A percentile compares a stretch with the other conserved stretches of the same genome.
Evolutionary conservation across 2,329 filamentous ascomycete species (phyloP).

Genomic region (Epichloe bromicola): DNA sequence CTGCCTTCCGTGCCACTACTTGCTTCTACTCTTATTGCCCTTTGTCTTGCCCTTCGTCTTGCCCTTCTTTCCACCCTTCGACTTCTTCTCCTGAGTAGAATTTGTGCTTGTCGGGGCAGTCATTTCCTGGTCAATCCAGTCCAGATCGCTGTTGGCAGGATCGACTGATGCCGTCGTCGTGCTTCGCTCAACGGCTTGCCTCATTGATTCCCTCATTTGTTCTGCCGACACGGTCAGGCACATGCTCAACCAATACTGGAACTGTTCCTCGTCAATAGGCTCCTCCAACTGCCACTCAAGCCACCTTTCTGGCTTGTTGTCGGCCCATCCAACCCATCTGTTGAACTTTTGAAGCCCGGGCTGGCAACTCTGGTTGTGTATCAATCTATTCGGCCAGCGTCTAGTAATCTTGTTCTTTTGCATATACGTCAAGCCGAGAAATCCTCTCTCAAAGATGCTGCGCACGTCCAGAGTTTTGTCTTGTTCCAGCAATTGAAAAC

Average conservation of each 20-base stretch:
- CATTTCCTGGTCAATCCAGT: neutral
- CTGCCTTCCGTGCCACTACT: neutral
- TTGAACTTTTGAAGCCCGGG: constrained; percentile 10
- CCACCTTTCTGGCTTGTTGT: constrained; percentile 12
- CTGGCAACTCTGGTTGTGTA: constrained; percentile 4
- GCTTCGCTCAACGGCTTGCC: neutral
- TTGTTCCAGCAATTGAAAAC: neutral
- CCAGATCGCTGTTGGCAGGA: neutral
- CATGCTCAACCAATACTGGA: neutral
- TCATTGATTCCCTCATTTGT: neutral
- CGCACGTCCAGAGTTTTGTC: neutral
- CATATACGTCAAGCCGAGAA: constrained; percentile 10
- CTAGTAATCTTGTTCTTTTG: constrained; percentile 11
- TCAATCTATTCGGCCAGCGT: constrained; percentile 13
- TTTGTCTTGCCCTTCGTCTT: neutral
- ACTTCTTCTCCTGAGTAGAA: too few species aligned
- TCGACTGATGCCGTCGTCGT: neutral
- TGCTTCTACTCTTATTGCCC: neutral
- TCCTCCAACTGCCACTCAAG: constrained; percentile 13
- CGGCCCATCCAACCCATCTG: constrained; percentile 13
- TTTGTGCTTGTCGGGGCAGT: neutral
- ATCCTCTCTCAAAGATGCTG: constrained; percentile 6
- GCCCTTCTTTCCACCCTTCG: neutral
- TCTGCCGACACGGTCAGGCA: neutral
- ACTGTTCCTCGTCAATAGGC: neutral